Evolutionary conservation across 805 yeast species (phyloP).

Genomic region (Allodekkera sacchari): DNA sequence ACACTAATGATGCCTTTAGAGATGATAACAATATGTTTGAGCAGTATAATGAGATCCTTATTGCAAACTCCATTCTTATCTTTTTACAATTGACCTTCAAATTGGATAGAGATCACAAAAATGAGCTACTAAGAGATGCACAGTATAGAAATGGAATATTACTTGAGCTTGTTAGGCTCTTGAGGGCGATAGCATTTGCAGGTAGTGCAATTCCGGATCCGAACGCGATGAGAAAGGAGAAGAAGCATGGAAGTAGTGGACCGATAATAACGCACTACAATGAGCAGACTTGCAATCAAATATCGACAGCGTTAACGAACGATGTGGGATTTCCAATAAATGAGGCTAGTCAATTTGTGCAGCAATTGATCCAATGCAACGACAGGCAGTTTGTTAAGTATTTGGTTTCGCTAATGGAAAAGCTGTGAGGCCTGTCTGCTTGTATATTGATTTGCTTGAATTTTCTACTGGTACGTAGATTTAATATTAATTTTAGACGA

Average conservation of each 20-base stretch:
- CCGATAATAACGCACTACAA: slow-evolving; percentile 9
- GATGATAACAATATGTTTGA: slow-evolving; percentile 40
- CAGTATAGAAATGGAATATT: slow-evolving; percentile 65
- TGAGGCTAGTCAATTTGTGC: slow-evolving; percentile 53
- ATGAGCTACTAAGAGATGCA: slow-evolving; percentile 65
- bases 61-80: slow-evolving; percentile 57
- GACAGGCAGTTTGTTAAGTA: slow-evolving; percentile 65
- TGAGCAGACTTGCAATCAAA: slow-evolving; percentile 22
- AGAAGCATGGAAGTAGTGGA: slow-evolving; percentile 13
- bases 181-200: slow-evolving; percentile 47
- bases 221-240: slow-evolving; percentile 14
- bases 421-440: slow-evolving; percentile 1
- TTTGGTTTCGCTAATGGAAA: slow-evolving; percentile 39
- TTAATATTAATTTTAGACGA: neutral
- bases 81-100: slow-evolving; percentile 78
- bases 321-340: slow-evolving; percentile 58
- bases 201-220: slow-evolving; percentile 25
- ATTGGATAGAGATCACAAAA: slow-evolving; percentile 31
- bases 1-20: slow-evolving; percentile 46
- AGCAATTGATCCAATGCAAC: slow-evolving; percentile 45
- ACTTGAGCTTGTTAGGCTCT: slow-evolving; percentile 58
- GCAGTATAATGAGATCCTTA: slow-evolving; percentile 62
- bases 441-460: slow-evolving; percentile 1
- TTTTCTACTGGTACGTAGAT: slow-evolving; percentile 1
- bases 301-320: slow-evolving; percentile 30